Evolutionary conservation across 2,329 filamentous ascomycete species (phyloP).

Genomic region (Nemania sp.): DNA sequence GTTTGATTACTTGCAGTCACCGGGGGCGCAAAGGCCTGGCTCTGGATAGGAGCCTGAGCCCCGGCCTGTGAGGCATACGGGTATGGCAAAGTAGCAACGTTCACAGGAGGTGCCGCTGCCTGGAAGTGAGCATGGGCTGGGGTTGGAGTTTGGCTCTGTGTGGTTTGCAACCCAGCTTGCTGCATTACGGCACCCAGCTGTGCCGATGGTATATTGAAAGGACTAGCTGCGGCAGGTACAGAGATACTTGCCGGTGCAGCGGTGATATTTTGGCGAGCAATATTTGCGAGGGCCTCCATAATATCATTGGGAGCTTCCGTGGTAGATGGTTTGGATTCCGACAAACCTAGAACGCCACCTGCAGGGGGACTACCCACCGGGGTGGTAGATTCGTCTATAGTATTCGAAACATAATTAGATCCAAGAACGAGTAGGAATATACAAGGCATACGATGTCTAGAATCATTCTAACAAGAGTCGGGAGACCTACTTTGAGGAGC

Average conservation of each 20-base stretch:
- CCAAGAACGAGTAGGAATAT: slow-evolving; percentile 20
- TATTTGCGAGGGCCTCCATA: slow-evolving; percentile 77
- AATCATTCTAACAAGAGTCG: slow-evolving; percentile 6
- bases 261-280: slow-evolving; percentile 72
- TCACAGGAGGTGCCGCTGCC: slow-evolving; percentile 61
- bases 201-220: slow-evolving; percentile 33
- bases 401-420: slow-evolving; percentile 46
- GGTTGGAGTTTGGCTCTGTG: slow-evolving; percentile 37
- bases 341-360: slow-evolving; percentile 43
- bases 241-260: slow-evolving; percentile 47
- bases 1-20: slow-evolving; percentile 44
- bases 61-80: slow-evolving; percentile 50
- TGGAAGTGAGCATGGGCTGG: slow-evolving; percentile 44
- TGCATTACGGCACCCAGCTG: slow-evolving; percentile 30
- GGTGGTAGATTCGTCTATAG: slow-evolving; percentile 72
- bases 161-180: slow-evolving; percentile 31
- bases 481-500: slow-evolving; percentile 64
- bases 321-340: slow-evolving; percentile 39
- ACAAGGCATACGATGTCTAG: slow-evolving; percentile 6
- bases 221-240: slow-evolving; percentile 44
- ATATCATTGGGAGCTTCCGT: slow-evolving; percentile 62
- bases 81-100: slow-evolving; percentile 51
- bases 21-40: slow-evolving; percentile 38
- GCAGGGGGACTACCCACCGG: slow-evolving; percentile 65
- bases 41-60: slow-evolving; percentile 42